Base-by-base conservation (phyloP, 2,329 filamentous ascomycete genomes). In the Zopfia rhizophila region DNA sequence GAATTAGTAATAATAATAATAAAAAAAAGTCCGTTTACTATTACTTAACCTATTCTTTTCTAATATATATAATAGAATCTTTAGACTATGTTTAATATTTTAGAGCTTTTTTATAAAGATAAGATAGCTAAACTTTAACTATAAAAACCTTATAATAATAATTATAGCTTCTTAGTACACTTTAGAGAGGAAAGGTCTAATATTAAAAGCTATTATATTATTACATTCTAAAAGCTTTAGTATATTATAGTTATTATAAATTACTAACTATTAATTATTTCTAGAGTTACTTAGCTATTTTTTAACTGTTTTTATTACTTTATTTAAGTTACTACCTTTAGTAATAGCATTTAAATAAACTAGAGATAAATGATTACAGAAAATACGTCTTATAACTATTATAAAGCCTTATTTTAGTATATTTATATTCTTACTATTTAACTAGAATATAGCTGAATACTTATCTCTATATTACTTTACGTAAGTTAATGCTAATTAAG, bases 111-210 rank as follows among this genome's bases (percentile, higher is more conserved):
- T 38, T 2, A 77, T 29, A 3, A 30, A 51, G 39, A 77, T 70
- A 2, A 30, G 37, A 23, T 60, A 46, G 5, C 72, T 72, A 3
- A 74, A 35, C 8, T 67, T 60, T 8, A 72, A 61, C 11, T 66
- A 16, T n/a, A 61, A 61, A 31, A 59, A 65, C 11, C 72, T 60
- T 6, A 72, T 75, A 3, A 73, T 78, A 14, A 78, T 63, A 13
- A 79, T 58, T 33, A 79, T 66, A 2, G 70, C 68, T 12, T 74
- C 75, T 44, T 77, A 71, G 31, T 75, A 50, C 2, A 62, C 38
- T 11, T 51, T 41, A 10, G 44, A 40, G n/a, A n/a, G n/a, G n/a
- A n/a, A n/a, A n/a, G n/a, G n/a, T 2, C 50, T 46, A 21, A 75
- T 69, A 45, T 74, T 58, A 17, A 69, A 52, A 30, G 29, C 52